A percentile compares a stretch with the other conserved stretches of the same genome.
phyloP scores from a whole-genome alignment of 345 rosid species.

The Eucalyptus sideroxylon region DNA sequence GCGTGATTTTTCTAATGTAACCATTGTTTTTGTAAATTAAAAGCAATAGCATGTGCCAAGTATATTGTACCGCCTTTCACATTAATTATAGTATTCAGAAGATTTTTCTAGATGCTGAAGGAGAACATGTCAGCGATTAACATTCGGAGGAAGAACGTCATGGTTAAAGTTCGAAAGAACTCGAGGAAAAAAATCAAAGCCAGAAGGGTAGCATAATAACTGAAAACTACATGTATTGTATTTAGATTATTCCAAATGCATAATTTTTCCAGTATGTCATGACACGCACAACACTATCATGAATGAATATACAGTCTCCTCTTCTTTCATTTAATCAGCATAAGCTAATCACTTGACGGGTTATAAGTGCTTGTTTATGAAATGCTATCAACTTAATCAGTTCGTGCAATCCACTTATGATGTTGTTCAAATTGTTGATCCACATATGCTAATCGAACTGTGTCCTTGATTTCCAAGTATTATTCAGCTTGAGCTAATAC shows the following conservation, averaged over 20 bases:
- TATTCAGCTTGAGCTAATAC: constrained; percentile 11
- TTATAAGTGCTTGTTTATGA: neutral
- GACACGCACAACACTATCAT: neutral
- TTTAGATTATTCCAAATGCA: neutral
- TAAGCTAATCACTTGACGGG: neutral
- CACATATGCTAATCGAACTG: neutral
- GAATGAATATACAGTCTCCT: neutral
- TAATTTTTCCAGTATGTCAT: neutral
- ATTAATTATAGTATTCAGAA: neutral
- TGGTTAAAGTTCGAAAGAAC: neutral
- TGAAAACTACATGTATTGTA: neutral
- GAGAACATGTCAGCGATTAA: too few relatives aligned
- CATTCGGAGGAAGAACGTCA: neutral
- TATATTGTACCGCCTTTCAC: neutral
- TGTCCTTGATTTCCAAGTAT: neutral
- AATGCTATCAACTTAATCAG: neutral
- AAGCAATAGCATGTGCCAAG: neutral
- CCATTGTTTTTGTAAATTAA: neutral
- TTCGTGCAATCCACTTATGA: neutral
- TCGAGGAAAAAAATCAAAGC: neutral
- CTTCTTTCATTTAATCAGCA: neutral
- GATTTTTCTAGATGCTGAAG: neutral
- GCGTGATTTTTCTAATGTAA: neutral
- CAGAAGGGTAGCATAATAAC: neutral
- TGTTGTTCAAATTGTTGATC: neutral